Evolutionary conservation across 169 alveolate species (phyloP).

Genomic region (Blepharisma undulans): DNA sequence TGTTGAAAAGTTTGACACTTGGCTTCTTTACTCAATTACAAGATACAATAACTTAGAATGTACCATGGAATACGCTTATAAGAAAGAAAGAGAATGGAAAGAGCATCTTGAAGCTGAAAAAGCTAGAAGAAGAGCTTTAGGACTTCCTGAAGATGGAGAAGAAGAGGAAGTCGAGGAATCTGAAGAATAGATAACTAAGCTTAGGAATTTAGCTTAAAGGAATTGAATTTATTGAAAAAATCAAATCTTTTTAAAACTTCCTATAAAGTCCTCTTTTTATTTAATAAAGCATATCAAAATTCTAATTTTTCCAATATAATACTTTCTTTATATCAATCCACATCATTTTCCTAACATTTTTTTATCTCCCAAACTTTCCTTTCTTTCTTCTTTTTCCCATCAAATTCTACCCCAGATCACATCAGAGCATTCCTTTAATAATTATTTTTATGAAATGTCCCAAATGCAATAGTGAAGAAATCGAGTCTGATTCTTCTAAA

Average conservation of each 20-base stretch:
- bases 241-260: too few species aligned
- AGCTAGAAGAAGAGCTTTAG: slow-evolving; percentile 41
- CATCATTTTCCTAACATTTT: neutral
- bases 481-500: slow-evolving; percentile 17
- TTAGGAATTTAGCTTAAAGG: neutral
- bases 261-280: too few species aligned
- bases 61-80: slow-evolving; percentile 32
- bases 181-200: neutral
- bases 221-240: neutral
- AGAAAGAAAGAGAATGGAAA: slow-evolving; percentile 35
- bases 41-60: slow-evolving; percentile 32
- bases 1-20: neutral
- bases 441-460: neutral
- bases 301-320: too few species aligned
- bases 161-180: slow-evolving; percentile 12
- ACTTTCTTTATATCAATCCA: too few species aligned
- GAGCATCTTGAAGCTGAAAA: slow-evolving; percentile 30
- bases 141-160: slow-evolving; percentile 38
- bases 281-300: too few species aligned
- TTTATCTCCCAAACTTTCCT: neutral
- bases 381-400: neutral
- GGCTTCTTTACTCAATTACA: neutral
- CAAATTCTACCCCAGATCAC: neutral
- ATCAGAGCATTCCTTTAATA: neutral
- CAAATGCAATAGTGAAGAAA: neutral